Base-by-base conservation (phyloP, 2,329 filamentous ascomycete genomes). In the Colletotrichum viniferum region DNA sequence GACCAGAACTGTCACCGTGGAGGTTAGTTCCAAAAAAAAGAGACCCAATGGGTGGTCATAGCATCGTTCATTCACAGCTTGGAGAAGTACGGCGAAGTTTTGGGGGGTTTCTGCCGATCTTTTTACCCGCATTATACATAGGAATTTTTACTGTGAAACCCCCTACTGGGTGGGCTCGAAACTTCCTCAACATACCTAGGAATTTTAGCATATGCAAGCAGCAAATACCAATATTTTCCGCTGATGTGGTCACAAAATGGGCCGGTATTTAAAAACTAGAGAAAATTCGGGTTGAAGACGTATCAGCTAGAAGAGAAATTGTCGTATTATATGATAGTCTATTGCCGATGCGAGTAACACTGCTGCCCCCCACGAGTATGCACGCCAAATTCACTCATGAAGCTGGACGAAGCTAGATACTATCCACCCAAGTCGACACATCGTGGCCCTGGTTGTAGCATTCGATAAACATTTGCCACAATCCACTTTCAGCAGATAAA, bases 1-100 rank as follows among this genome's bases (percentile, higher is more conserved):
- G 21, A 74, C 72, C 4, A 74, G 38, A 26, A 71, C 68, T 6
- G 56, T 74, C 16, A 74, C 72, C 2, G 72, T 74, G 12, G 72
- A 74, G 24, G 71, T 71, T 6, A 61, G 28, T 8, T 26, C 28
- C 2, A 74, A 43, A 7, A 43, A 34, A 10, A 30, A 26, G 26
- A 26, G 26, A 26, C 26, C 26, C 26, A 26, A 26, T 26, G 26
- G 26, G 26, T 26, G 26, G 26, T 26, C 26, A 26, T 26, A 26
- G 26, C 26, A 26, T 26, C 26, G 26, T 26, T 26, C 26, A 26
- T 26, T 26, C 26, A 26, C 26, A 26, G 4, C 26, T 26, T 26
- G 26, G 26, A 26, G 26, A 26, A 26, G 26, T 26, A 26, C 26
- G 26, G 26, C 26, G 26, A 26, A 26, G 26, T 26, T 26, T 26